Percentiles rank a stretch among this genome's conserved stretches.
These are phyloP conservation scores for Mucor sp. DNA, from an alignment of 371 early-diverging fungal genomes.

Conservation along the genomic window DNA sequence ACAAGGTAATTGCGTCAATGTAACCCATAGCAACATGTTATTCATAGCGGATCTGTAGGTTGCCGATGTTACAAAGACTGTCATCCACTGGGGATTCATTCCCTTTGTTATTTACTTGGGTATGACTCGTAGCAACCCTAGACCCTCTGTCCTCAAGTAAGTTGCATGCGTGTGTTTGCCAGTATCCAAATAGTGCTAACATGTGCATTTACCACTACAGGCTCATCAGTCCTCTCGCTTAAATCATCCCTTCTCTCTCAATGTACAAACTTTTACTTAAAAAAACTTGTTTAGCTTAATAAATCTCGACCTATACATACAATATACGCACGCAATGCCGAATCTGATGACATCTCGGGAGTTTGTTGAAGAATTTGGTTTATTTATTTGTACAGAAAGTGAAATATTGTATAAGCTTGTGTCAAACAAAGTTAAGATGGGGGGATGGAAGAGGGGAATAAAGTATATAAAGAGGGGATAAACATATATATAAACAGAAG, in stretches of 20 bases:
- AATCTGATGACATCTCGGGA: not conserved
- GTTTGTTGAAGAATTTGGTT: not conserved
- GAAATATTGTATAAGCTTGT: not conserved
- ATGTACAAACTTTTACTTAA: not conserved
- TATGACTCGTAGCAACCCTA: constrained; percentile 60
- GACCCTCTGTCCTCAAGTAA: constrained; percentile 63
- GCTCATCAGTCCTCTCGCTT: constrained; percentile 53
- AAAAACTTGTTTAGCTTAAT: not conserved
- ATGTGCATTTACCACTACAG: constrained; percentile 12
- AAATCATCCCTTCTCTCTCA: constrained; percentile 11
- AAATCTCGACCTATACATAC: not conserved
- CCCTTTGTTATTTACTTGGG: constrained; percentile 71
- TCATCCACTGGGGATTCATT: constrained; percentile 71
- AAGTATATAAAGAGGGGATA: not conserved
- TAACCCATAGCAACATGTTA: not conserved
- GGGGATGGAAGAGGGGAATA: not conserved
- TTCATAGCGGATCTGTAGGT: constrained; percentile 27
- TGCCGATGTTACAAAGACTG: constrained; percentile 58
- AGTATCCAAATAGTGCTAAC: not conserved
- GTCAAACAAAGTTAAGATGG: not conserved
- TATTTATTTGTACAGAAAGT: not conserved
- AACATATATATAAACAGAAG: not conserved
- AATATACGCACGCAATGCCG: not conserved
- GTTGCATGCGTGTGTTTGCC: not conserved
- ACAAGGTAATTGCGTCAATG: constrained; percentile 35